Percentiles rank a stretch among this genome's conserved stretches.
phyloP scores from a whole-genome alignment of 805 yeast genomes.

The Pichia gijzeniarum region DNA sequence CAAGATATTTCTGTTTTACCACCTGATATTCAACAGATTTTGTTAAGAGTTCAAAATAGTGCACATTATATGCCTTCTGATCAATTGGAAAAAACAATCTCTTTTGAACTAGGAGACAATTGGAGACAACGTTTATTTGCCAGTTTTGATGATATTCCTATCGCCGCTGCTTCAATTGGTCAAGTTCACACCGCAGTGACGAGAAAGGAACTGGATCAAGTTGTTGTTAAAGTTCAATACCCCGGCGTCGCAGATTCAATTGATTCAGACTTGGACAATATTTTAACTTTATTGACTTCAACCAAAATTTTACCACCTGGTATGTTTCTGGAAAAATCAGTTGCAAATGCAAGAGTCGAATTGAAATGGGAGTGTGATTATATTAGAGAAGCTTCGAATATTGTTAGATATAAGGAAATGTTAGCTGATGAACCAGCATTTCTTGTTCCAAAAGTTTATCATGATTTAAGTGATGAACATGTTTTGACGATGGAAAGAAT shows the following conservation, averaged over 20 bases:
- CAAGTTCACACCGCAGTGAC: constrained; percentile 87
- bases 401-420: constrained; percentile 61
- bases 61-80: constrained; percentile 96
- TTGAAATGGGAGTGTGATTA: constrained; percentile 98
- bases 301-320: constrained; percentile 87
- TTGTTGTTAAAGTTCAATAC: constrained; percentile 93
- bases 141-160: constrained; percentile 77
- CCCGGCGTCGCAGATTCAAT: constrained; percentile 95
- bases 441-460: constrained; percentile 74
- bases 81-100: constrained; percentile 74
- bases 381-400: constrained; percentile 74
- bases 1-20: constrained; percentile 88
- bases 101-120: constrained; percentile 62
- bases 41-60: constrained; percentile 81
- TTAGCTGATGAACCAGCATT: constrained; percentile 57
- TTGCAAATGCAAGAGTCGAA: constrained; percentile 89
- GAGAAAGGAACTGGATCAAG: constrained; percentile 52
- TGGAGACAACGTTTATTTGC: constrained; percentile 70
- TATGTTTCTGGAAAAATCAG: constrained; percentile 81
- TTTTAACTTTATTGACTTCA: constrained; percentile 77
- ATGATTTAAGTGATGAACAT: constrained; percentile 70
- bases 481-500: constrained; percentile 86
- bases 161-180: constrained; percentile 97
- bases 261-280: constrained; percentile 87
- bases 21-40: constrained; percentile 70